phyloP scores from a whole-genome alignment of 768 basidiomycete genomes.

The Lactifluus piperatus region DNA sequence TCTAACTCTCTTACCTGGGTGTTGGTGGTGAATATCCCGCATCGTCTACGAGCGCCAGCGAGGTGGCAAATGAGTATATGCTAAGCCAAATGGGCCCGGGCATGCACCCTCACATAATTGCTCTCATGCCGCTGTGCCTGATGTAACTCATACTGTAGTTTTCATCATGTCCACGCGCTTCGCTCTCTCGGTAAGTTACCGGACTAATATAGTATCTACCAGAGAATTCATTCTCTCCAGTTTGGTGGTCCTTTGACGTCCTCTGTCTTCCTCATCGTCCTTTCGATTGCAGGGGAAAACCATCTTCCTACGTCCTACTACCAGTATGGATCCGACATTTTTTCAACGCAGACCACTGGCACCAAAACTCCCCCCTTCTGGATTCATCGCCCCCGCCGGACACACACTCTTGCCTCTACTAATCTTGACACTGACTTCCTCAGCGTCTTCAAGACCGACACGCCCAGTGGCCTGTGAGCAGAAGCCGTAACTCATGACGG shows the following conservation, averaged over 20 bases:
- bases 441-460: too few species aligned
- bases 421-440: too few species aligned
- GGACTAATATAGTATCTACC: not conserved
- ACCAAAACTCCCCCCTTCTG: too few species aligned
- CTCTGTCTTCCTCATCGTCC: constrained; percentile 56
- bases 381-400: too few species aligned
- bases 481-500: too few species aligned
- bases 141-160: constrained; percentile 31
- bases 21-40: constrained; percentile 76
- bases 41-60: constrained; percentile 57
- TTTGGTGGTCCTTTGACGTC: constrained; percentile 63
- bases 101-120: constrained; percentile 22
- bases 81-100: constrained; percentile 50
- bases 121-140: not conserved
- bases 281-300: constrained; percentile 55
- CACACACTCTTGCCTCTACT: too few species aligned
- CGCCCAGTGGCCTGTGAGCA: too few species aligned
- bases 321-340: too few species aligned
- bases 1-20: constrained; percentile 33
- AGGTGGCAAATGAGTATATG: constrained; percentile 67
- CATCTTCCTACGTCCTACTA: constrained; percentile 55
- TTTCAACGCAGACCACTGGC: too few species aligned
- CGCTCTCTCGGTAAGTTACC: constrained; percentile 44
- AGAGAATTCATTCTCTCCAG: constrained; percentile 24
- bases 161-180: constrained; percentile 75